Percentiles rank a stretch among this genome's conserved stretches.
These are phyloP conservation scores for Populus hybrid DNA, from an alignment of 441 rosid species.

Conservation along the genomic window DNA sequence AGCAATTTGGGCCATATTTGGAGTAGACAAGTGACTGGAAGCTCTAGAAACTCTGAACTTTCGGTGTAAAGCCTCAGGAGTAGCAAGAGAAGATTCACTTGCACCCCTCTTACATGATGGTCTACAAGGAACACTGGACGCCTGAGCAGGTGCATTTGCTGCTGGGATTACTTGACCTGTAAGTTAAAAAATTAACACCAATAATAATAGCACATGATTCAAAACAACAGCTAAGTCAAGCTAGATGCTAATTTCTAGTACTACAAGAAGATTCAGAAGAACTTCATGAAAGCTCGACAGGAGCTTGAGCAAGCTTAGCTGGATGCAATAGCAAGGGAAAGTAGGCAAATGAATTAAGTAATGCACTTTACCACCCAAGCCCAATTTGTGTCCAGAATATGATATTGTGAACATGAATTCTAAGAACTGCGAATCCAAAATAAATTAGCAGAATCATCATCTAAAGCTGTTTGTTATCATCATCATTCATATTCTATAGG, in stretches of 20 bases:
- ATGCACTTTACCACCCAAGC: not conserved
- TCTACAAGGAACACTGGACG: conserved; percentile 9
- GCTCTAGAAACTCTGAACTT: conserved; percentile 3
- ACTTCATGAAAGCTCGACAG: conserved; percentile 12
- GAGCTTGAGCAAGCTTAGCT: conserved; percentile 22
- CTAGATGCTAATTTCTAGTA: conserved; percentile 10
- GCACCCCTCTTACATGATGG: conserved; percentile 24
- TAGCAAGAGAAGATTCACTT: not conserved
- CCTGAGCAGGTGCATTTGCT: conserved; percentile 11
- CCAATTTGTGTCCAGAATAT: not conserved
- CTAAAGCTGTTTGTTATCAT: not conserved
- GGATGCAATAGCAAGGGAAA: conserved; percentile 11
- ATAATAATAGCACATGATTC: not conserved
- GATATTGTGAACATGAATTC: not conserved
- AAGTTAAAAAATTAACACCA: conserved; percentile 1
- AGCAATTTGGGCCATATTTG: not conserved
- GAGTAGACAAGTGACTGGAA: not conserved
- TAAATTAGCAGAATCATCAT: not conserved
- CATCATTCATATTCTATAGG: not conserved
- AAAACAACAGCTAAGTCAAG: not conserved
- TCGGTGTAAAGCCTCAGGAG: conserved; percentile 5
- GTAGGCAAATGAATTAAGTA: not conserved
- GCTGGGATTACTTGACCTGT: conserved; percentile 22
- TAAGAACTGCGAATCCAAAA: not conserved
- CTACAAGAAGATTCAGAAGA: conserved; percentile 7